phyloP scores from a whole-genome alignment of 2,329 filamentous ascomycete species.

The Ustilaginoidea virens region DNA sequence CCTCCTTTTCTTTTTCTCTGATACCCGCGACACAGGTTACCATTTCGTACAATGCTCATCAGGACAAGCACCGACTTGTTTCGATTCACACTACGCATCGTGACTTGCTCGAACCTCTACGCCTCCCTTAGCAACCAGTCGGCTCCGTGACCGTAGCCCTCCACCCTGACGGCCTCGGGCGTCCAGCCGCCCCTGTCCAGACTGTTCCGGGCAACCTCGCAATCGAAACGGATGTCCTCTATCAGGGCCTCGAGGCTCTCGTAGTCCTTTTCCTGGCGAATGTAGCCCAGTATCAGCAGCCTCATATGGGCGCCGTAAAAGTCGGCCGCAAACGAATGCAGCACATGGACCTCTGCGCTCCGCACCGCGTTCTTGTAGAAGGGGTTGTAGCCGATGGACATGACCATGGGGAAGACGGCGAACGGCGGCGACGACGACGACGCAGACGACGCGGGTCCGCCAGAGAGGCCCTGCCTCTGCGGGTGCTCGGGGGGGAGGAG shows the following conservation, averaged over 20 bases:
- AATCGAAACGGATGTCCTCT: constrained; percentile 78
- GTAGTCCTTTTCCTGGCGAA: constrained; percentile 83
- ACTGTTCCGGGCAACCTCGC: constrained; percentile 63
- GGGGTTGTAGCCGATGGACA: constrained; percentile 93
- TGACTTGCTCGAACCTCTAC: too few species aligned
- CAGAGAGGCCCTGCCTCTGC: constrained; percentile 16
- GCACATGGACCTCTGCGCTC: constrained; percentile 79
- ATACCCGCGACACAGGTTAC: neutral
- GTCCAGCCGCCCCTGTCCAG: constrained; percentile 50
- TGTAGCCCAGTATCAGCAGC: constrained; percentile 70
- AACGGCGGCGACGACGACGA: constrained; percentile 12
- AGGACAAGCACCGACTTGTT: too few species aligned
- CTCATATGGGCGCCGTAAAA: constrained; percentile 78
- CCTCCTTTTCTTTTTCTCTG: neutral
- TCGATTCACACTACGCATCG: too few species aligned
- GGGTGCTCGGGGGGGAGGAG: constrained; percentile 36
- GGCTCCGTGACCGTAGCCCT: constrained; percentile 11
- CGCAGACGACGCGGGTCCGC: neutral
- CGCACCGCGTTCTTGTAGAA: constrained; percentile 88
- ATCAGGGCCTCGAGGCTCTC: constrained; percentile 68
- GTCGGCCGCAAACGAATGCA: constrained; percentile 60
- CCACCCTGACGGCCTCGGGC: constrained; percentile 17
- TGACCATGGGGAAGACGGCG: constrained; percentile 66
- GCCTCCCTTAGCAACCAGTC: constrained; percentile 26
- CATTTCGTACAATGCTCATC: neutral